A percentile compares a stretch with the other conserved stretches of the same genome.
Evolutionary conservation across 495 filamentous ascomycete species (phyloP).

Genomic region (Cercophora samala): DNA sequence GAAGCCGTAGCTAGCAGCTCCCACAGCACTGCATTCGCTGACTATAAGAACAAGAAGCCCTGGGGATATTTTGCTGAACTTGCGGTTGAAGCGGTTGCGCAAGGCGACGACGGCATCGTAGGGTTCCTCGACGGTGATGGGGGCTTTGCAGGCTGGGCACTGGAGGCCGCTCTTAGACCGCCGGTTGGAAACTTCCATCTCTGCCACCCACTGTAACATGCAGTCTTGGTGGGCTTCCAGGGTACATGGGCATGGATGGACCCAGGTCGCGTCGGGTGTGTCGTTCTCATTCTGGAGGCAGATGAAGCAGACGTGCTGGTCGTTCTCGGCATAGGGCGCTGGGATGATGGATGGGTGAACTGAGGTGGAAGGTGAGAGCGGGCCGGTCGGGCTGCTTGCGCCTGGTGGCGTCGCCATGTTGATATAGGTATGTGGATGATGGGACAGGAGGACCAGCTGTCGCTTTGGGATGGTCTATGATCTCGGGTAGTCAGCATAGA

Average conservation of each 20-base stretch:
- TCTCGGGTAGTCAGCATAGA: neutral
- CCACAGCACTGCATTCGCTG: slow-evolving; percentile 49
- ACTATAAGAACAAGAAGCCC: slow-evolving; percentile 56
- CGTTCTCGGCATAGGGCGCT: slow-evolving; percentile 26
- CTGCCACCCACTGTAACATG: slow-evolving; percentile 84
- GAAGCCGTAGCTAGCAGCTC: slow-evolving; percentile 39
- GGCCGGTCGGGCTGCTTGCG: neutral
- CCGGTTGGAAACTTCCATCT: slow-evolving; percentile 59
- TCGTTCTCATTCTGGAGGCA: slow-evolving; percentile 80
- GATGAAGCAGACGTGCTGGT: slow-evolving; percentile 79
- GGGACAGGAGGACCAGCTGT: neutral
- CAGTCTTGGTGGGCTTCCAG: slow-evolving; percentile 88
- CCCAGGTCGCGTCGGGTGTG: slow-evolving; percentile 65
- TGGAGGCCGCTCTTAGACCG: slow-evolving; percentile 58
- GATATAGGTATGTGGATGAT: neutral
- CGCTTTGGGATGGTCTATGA: neutral
- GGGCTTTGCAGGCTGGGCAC: slow-evolving; percentile 85
- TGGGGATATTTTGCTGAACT: slow-evolving; percentile 57
- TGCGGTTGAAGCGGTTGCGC: slow-evolving; percentile 51
- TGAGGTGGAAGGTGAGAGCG: neutral
- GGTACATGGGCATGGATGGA: slow-evolving; percentile 82
- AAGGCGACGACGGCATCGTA: slow-evolving; percentile 62
- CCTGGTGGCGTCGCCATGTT: slow-evolving; percentile 1
- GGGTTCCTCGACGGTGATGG: slow-evolving; percentile 71
- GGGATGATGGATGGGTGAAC: slow-evolving; percentile 8